Base-by-base conservation (phyloP, 768 basidiomycete genomes). In the Mycena metata region DNA sequence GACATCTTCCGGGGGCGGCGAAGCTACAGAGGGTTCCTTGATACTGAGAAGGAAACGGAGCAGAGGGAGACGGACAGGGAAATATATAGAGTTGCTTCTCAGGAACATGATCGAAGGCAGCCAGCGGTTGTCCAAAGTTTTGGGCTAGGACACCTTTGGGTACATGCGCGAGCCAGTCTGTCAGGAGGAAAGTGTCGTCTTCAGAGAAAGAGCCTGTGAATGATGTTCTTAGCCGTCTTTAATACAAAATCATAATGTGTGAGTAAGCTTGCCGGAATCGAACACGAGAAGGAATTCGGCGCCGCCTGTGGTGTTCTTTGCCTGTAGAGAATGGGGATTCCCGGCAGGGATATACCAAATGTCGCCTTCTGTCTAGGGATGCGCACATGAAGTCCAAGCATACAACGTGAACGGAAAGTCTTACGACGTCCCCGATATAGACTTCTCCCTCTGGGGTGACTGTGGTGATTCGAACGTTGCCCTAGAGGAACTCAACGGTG, bases 141-240 rank as follows among this genome's bases (percentile, higher is more conserved):
- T 90, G 90, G 17, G 89, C 88, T 3, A 91, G 77, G 0, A 89
- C 86, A n/a, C 75, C 75, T 46, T 79, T 83, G 23, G 89, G 88
- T 17, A 88, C 81, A 71, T 91, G 91, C 4, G 90, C 82, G 24
- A 91, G 79, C 89, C 91, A 92, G 66, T 92, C 90, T 64, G 90
- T 86, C 19, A 90, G 78, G 23, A 86, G 79, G 74, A 90, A 90
- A 1, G 89, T 90, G 4, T 81, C 74, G 52, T 90, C 89, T 75
- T 90, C 90, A 35, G 82, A 84, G 71, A 90, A 90, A 13, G 74
- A 17, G 5, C 60, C 46, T 55, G 39, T 39, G 39, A 39, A 82
- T 81, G 33, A 50, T 15, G 61, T 54, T 75, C 55, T 84, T 83
- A 50, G 83, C 82, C 47, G 83, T 66, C 41, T 69, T 23, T 13